Evolutionary conservation across 139 green algal species (phyloP), one percentile per base, ranked within the genome.

Genomic region (Picochlorum sp.): DNA sequence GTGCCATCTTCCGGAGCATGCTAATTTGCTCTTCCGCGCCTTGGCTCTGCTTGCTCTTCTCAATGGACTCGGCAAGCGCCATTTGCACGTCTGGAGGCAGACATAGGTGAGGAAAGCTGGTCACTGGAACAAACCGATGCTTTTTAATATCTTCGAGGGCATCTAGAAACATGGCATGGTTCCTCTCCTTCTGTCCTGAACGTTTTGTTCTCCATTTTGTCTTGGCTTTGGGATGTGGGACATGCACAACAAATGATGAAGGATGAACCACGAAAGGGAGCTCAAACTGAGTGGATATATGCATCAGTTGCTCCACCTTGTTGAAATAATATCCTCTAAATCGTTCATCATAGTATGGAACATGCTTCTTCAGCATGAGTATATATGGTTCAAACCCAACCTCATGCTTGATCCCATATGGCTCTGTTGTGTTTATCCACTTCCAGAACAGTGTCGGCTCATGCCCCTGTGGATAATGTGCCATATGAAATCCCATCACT

Each of bases 321-420:
- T 79, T 77, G 60, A 61, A 73, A 61, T 68, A 77, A 45, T 78
- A 77, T 15, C 68, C 68, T 4, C 72, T 60, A 45, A 77, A 77
- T 34, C 72, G 60, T 23, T 78, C 72, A 15, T 78, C 72, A 34
- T 77, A 78, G 4, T 59, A 71, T 44, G 72, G 72, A 21, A 71
- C 23, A 30, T 62, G 45, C 18, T 77, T 68, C n/a, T 60, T 66
- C 18, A 45, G 20, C 67, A 72, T 61, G 52, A 78, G 31, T 21
- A 78, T 63, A 49, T 77, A 77, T 4, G 72, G 72, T 61, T 78
- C 72, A 45, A 77, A 78, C 10, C 68, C 72, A 41, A 72, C 60
- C 52, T 70, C 38, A 57, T 57, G 57, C 28, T 55, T 24, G 14
- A 78, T 54, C 4, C 50, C 37, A 62, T 78, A 78, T 3, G 68